Evolutionary conservation across 2,329 filamentous ascomycete species (phyloP).

Genomic region (Aspergillus neoniger): DNA sequence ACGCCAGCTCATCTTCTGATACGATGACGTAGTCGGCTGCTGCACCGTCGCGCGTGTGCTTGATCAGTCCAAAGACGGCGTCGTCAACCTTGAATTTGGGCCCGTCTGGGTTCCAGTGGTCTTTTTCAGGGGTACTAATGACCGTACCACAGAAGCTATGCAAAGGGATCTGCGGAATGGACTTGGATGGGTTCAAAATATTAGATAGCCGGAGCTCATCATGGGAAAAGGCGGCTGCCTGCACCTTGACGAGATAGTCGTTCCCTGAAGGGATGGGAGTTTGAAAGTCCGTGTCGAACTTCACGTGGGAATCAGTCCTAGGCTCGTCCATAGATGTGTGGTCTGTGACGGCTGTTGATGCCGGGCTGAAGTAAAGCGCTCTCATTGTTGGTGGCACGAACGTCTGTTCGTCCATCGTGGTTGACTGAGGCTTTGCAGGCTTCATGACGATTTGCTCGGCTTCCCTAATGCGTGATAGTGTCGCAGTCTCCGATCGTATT

Average conservation of each 20-base stretch:
- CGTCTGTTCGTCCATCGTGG: constrained; percentile 39
- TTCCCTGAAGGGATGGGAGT: constrained; percentile 36
- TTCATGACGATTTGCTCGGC: constrained; percentile 14
- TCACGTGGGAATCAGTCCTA: constrained; percentile 30
- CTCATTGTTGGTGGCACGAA: constrained; percentile 41
- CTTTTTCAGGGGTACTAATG: constrained; percentile 35
- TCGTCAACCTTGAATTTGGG: constrained; percentile 46
- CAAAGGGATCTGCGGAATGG: constrained; percentile 39
- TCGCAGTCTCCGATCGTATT: no score
- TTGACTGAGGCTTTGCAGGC: constrained; percentile 26
- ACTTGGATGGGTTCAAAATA: constrained; percentile 30
- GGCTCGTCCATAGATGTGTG: constrained; percentile 14
- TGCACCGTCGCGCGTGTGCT: constrained; percentile 42
- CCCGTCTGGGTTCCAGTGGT: constrained; percentile 32
- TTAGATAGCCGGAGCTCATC: constrained; percentile 37
- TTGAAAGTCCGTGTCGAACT: constrained; percentile 39
- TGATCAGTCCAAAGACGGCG: constrained; percentile 42
- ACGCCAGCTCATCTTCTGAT: constrained; percentile 40
- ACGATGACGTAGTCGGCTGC: constrained; percentile 46
- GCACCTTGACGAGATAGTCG: constrained; percentile 47
- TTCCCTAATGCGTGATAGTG: no score
- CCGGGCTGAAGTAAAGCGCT: constrained; percentile 40
- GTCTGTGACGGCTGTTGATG: constrained; percentile 20
- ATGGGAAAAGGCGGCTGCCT: constrained; percentile 41
- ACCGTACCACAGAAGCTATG: constrained; percentile 46